Evolutionary conservation across 345 rosid species (phyloP).

Genomic region (Euphorbia lathyris): DNA sequence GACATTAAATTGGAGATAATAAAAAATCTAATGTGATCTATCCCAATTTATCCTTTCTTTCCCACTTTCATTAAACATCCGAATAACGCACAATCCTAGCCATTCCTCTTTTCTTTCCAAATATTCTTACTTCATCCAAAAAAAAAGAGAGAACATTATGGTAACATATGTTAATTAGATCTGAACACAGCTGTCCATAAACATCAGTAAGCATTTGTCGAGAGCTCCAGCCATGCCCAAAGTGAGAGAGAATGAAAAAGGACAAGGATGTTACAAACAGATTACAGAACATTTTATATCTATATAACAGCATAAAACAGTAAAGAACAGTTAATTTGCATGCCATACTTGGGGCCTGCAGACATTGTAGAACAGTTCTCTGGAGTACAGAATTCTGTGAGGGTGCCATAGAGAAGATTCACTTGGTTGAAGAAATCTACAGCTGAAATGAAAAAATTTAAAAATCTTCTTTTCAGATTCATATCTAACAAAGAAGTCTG

Average conservation of each 20-base stretch:
- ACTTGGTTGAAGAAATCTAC: constrained; percentile 99
- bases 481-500: constrained; percentile 5
- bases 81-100: background rate
- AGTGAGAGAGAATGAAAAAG: background rate
- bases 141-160: background rate
- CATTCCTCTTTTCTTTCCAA: background rate
- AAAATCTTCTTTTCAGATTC: constrained; percentile 19
- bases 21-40: background rate
- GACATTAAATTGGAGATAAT: background rate
- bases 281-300: background rate
- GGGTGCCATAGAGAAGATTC: constrained; percentile 97
- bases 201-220: background rate
- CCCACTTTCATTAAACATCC: background rate
- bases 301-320: background rate
- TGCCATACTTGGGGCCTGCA: constrained; percentile 96
- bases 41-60: background rate
- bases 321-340: background rate
- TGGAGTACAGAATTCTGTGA: constrained; percentile 94
- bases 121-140: background rate
- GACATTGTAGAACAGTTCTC: constrained; percentile 98
- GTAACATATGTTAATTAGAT: background rate
- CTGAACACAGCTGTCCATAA: background rate
- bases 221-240: background rate
- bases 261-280: background rate
- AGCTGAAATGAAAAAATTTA: constrained; percentile 53